phyloP scores from a whole-genome alignment of 2,329 filamentous ascomycete genomes.

The Colletotrichum trifolii region DNA sequence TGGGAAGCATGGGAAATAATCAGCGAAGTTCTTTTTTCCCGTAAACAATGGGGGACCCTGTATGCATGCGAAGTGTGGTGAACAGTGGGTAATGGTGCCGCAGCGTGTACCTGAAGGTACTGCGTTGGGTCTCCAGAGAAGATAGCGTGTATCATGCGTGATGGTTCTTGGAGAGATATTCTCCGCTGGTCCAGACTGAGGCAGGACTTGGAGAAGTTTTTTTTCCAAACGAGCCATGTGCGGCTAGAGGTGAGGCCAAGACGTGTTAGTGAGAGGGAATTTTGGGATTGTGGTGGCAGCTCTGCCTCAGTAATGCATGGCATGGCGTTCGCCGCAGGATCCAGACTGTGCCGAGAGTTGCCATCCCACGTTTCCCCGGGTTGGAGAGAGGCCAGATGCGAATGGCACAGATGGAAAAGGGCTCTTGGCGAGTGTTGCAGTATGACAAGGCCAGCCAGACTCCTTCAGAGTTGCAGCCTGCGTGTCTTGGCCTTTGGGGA shows the following conservation, averaged over 20 bases:
- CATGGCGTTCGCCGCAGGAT: not conserved
- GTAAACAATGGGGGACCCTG: constrained; percentile 30
- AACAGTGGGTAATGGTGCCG: constrained; percentile 31
- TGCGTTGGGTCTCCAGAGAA: not conserved
- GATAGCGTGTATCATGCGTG: constrained; percentile 23
- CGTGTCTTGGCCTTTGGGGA: constrained; percentile 25
- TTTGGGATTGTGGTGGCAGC: constrained; percentile 13
- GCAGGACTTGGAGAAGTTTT: constrained; percentile 19
- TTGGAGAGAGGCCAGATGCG: constrained; percentile 5
- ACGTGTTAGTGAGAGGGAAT: not conserved
- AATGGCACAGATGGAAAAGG: not conserved
- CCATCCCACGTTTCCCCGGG: constrained; percentile 15
- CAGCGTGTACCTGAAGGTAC: constrained; percentile 11
- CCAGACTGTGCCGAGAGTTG: constrained; percentile 16
- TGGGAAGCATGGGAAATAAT: not conserved
- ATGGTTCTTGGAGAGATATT: constrained; percentile 22
- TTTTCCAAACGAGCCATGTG: constrained; percentile 3
- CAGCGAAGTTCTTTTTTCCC: constrained; percentile 20
- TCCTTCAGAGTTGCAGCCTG: constrained; percentile 2
- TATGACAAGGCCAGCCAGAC: constrained; percentile 10
- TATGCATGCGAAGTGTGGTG: constrained; percentile 34
- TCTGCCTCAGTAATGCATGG: not conserved
- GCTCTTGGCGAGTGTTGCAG: constrained; percentile 1
- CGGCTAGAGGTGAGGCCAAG: not conserved
- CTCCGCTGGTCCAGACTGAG: constrained; percentile 18